phyloP scores from a whole-genome alignment of 164 flowering plant species.

The Protea cynaroides region DNA sequence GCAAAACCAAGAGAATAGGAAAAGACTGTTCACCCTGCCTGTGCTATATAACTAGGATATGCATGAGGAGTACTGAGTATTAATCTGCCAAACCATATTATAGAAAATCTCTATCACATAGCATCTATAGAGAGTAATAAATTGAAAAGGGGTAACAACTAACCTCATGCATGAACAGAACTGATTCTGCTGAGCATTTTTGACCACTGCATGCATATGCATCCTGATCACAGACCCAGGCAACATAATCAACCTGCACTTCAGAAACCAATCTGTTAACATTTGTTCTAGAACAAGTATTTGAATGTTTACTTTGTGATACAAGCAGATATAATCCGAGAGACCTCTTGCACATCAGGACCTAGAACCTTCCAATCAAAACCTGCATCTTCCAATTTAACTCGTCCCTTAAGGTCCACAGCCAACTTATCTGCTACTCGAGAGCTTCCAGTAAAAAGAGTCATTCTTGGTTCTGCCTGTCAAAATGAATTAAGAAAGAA shows the following conservation, averaged over 20 bases:
- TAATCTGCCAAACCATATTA: too few relatives aligned
- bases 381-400: constrained; percentile 98
- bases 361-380: constrained; percentile 98
- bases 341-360: constrained; percentile 95
- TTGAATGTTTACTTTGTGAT: too few relatives aligned
- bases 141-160: constrained; percentile 7
- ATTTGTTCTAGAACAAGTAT: too few relatives aligned
- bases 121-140: too few relatives aligned
- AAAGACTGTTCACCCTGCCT: too few relatives aligned
- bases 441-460: constrained; percentile 96
- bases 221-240: constrained; percentile 99
- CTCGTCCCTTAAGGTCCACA: constrained; percentile 74
- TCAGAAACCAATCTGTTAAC: constrained; percentile 4
- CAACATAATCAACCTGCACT: constrained; percentile 85
- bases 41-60: too few relatives aligned
- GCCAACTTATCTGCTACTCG: constrained; percentile 95
- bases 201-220: constrained; percentile 99
- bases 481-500: background rate
- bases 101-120: too few relatives aligned
- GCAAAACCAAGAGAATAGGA: too few relatives aligned
- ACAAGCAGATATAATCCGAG: too few relatives aligned
- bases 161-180: constrained; percentile 97
- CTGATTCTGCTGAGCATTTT: constrained; percentile 96
- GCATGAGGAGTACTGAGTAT: too few relatives aligned
- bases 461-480: constrained; percentile 92